These are phyloP conservation scores for Saturnispora saitoi DNA, from an alignment of 805 yeast species.

Conservation along the genomic window DNA sequence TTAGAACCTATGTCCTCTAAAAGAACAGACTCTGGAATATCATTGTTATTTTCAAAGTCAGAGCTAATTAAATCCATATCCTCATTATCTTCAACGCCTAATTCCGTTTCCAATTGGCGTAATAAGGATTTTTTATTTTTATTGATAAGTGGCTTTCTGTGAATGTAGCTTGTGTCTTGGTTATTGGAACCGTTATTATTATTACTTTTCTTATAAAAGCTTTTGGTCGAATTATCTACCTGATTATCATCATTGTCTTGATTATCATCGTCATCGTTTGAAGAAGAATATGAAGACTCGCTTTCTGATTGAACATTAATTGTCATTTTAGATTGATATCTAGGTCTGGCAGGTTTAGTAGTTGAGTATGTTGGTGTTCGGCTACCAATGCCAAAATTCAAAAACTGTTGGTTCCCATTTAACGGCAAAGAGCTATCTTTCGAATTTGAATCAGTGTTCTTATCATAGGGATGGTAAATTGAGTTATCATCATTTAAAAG, in stretches of 20 bases:
- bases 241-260: neutral
- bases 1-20: slow-evolving; percentile 14
- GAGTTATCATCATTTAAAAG: slow-evolving; percentile 24
- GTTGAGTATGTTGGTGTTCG: neutral
- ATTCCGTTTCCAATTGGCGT: slow-evolving; percentile 20
- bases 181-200: neutral
- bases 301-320: slow-evolving; percentile 23
- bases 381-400: neutral
- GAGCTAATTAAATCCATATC: slow-evolving; percentile 8
- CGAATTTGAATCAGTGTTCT: slow-evolving; percentile 8
- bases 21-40: slow-evolving; percentile 21
- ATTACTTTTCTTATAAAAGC: neutral
- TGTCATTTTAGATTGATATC: slow-evolving; percentile 14
- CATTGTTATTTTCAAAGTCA: neutral
- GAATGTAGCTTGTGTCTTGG: neutral
- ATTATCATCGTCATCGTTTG: neutral
- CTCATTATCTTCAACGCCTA: slow-evolving; percentile 17
- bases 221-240: too few species aligned
- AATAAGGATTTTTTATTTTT: slow-evolving; percentile 16
- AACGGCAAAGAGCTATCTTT: neutral
- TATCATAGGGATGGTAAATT: slow-evolving; percentile 19
- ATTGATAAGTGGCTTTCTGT: neutral
- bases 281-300: slow-evolving; percentile 11
- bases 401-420: neutral
- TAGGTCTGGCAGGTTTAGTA: neutral